These are phyloP conservation scores for Calonectria ilicicola DNA, from an alignment of 2,329 filamentous ascomycete species.

Conservation along the genomic window DNA sequence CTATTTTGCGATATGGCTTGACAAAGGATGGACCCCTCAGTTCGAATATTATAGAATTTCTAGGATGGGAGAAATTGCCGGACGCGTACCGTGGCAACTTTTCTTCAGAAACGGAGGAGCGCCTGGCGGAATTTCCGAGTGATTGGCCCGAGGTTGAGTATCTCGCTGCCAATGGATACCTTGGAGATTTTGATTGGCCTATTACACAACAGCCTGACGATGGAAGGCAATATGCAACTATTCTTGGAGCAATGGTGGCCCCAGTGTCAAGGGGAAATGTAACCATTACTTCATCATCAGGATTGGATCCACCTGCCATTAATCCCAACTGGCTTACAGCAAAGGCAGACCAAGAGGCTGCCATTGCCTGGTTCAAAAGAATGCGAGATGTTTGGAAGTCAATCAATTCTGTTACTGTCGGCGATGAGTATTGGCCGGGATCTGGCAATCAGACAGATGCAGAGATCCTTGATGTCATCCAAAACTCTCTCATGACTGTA, in stretches of 20 bases:
- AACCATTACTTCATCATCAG: conserved; percentile 50
- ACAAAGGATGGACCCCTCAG: conserved; percentile 4
- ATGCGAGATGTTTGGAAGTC: conserved; percentile 27
- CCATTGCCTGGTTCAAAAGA: conserved; percentile 49
- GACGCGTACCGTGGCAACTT: conserved; percentile 19
- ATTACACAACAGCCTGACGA: conserved; percentile 21
- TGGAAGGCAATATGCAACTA: conserved; percentile 38
- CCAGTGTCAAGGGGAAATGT: conserved; percentile 59
- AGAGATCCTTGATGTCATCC: conserved; percentile 53
- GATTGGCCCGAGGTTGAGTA: conserved; percentile 53
- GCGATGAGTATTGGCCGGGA: conserved; percentile 53
- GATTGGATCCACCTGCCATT: conserved; percentile 53
- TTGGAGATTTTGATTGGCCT: not conserved
- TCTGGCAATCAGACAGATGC: conserved; percentile 52
- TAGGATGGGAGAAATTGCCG: conserved; percentile 48
- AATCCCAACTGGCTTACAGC: conserved; percentile 59
- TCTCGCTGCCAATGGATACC: not conserved
- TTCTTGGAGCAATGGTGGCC: conserved; percentile 48
- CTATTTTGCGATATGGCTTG: not conserved
- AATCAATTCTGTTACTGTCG: conserved; percentile 44
- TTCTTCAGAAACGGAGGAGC: conserved; percentile 33
- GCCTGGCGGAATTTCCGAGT: conserved; percentile 40
- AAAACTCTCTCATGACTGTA: conserved; percentile 35
- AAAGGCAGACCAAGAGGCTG: conserved; percentile 57
- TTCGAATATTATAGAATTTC: conserved; percentile 28